These are phyloP conservation scores for Arachnopeziza araneosa DNA, from an alignment of 2,329 filamentous ascomycete genomes.

Conservation along the genomic window DNA sequence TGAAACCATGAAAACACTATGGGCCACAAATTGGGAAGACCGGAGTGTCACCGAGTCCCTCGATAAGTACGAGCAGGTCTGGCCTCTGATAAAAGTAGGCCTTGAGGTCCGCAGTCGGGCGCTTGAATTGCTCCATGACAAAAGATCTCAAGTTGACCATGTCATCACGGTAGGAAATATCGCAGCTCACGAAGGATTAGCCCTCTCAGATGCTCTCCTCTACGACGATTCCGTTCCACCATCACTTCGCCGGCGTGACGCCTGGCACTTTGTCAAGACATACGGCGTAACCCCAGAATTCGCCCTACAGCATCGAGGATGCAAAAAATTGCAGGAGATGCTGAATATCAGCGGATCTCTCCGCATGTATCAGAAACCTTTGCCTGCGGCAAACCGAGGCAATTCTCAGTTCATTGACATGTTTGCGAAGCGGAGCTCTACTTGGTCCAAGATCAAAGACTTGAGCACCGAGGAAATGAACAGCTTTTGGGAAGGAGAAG, in stretches of 20 bases:
- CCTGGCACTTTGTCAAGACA: no score
- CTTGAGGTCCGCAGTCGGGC: not conserved
- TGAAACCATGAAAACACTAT: not conserved
- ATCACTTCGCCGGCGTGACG: not conserved
- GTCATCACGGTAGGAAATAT: not conserved
- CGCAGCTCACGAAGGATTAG: not conserved
- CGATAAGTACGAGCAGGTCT: not conserved
- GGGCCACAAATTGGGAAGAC: not conserved
- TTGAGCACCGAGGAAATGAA: not conserved
- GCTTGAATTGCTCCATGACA: not conserved
- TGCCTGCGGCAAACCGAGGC: not conserved
- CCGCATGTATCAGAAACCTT: not conserved
- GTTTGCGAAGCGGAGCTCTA: not conserved
- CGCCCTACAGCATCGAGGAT: not conserved
- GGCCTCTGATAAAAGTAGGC: not conserved
- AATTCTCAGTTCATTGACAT: not conserved
- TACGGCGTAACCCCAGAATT: not conserved
- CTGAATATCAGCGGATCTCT: not conserved
- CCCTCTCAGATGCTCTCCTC: not conserved
- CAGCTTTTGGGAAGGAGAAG: not conserved
- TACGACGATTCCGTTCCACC: not conserved
- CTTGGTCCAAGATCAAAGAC: not conserved
- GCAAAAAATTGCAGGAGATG: not conserved
- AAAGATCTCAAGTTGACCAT: not conserved
- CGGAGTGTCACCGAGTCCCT: not conserved